These are phyloP conservation scores for Cystobasidium tubakii DNA, from an alignment of 768 basidiomycete genomes.

Conservation along the genomic window DNA sequence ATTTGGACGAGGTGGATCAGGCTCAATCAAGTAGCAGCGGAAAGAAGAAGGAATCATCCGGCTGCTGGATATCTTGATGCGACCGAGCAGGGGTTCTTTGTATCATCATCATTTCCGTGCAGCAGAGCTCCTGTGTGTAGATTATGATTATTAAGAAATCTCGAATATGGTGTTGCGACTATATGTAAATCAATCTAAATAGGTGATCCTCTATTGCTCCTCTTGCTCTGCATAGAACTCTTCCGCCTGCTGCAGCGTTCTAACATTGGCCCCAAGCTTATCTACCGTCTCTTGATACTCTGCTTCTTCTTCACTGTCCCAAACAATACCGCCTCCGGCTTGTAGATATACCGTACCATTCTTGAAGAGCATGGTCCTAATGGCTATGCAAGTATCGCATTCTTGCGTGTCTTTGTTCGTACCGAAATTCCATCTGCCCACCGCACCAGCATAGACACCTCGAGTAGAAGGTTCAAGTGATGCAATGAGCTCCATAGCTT, in stretches of 20 bases:
- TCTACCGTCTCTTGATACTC: constrained; percentile 94
- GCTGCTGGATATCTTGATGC: too few relatives aligned
- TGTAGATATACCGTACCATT: constrained; percentile 84
- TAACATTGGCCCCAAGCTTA: constrained; percentile 79
- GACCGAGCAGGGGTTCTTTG: too few relatives aligned
- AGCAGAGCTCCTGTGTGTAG: too few relatives aligned
- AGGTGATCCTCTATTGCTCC: neutral
- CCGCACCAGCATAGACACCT: constrained; percentile 93
- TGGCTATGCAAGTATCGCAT: constrained; percentile 98
- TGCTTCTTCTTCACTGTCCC: constrained; percentile 94
- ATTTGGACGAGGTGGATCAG: neutral
- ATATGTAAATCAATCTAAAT: neutral
- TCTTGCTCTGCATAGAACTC: constrained; percentile 38
- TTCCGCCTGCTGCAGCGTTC: constrained; percentile 80
- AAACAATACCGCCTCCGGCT: constrained; percentile 92
- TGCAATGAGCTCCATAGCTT: constrained; percentile 87
- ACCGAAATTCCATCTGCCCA: constrained; percentile 96
- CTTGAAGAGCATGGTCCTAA: constrained; percentile 96
- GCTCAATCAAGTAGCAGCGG: neutral
- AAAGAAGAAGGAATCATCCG: neutral
- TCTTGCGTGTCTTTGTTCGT: constrained; percentile 58
- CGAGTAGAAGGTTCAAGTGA: constrained; percentile 79
- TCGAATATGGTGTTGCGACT: neutral
- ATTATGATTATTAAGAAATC: too few relatives aligned
- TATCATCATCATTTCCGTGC: too few relatives aligned